Percentiles rank a stretch among this genome's conserved stretches.
These are phyloP conservation scores for Capronia coronata DNA, from an alignment of 2,329 filamentous ascomycete species.

Conservation along the genomic window DNA sequence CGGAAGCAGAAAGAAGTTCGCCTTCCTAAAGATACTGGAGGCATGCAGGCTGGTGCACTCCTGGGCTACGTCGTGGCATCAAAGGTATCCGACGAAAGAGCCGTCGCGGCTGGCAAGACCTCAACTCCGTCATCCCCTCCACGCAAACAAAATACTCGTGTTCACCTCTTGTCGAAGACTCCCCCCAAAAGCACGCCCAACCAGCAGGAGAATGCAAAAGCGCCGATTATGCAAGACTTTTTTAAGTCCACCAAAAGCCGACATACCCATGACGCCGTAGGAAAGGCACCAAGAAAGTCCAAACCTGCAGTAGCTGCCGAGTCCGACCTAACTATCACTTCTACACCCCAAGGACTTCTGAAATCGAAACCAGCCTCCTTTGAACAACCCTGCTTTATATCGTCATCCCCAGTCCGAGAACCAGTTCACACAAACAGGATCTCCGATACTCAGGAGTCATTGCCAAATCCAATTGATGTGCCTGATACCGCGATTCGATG, in stretches of 20 bases:
- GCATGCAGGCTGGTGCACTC: constrained; percentile 13
- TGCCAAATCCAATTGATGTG: background rate
- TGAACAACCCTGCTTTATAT: background rate
- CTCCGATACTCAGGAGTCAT: background rate
- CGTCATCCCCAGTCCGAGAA: background rate
- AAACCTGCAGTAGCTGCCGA: background rate
- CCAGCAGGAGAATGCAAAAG: background rate
- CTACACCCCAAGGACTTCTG: background rate
- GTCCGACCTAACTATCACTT: background rate
- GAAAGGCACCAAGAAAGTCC: background rate
- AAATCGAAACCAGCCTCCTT: background rate
- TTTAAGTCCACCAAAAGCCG: constrained; percentile 17
- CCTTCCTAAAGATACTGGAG: constrained; percentile 6
- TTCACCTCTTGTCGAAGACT: background rate
- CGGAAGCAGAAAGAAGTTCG: constrained; percentile 17
- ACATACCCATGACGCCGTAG: background rate
- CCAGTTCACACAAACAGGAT: background rate
- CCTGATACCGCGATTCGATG: constrained; percentile 8
- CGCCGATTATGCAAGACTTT: constrained; percentile 12
- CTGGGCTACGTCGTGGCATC: constrained; percentile 11
- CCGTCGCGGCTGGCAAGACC: background rate
- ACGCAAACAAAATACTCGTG: background rate
- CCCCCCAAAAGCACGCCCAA: constrained; percentile 5
- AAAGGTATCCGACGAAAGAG: constrained; percentile 1
- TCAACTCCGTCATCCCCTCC: background rate